These are phyloP conservation scores for Chaetomium globosum DNA, from an alignment of 2,329 filamentous ascomycete genomes.

Conservation along the genomic window DNA sequence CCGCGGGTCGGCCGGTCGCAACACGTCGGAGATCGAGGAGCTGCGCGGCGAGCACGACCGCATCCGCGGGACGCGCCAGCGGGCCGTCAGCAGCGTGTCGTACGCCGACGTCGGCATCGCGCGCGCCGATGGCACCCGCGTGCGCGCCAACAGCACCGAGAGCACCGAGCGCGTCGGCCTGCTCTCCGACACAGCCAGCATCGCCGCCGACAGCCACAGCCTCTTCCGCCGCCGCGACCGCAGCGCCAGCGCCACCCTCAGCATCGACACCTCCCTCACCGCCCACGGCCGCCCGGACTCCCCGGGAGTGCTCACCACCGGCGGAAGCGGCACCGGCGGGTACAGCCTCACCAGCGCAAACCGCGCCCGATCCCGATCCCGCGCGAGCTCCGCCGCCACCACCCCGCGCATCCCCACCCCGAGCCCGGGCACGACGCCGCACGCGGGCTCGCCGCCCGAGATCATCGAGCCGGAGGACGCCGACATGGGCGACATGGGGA, in stretches of 20 bases:
- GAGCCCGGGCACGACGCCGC: conserved; percentile 23
- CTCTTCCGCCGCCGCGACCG: conserved; percentile 49
- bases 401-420: conserved; percentile 42
- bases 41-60: conserved; percentile 59
- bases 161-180: conserved; percentile 69
- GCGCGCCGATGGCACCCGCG: conserved; percentile 73
- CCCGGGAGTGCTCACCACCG: conserved; percentile 28
- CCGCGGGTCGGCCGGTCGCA: conserved; percentile 49
- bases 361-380: conserved; percentile 49
- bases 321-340: conserved; percentile 25
- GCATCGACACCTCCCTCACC: conserved; percentile 48
- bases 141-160: conserved; percentile 73
- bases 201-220: conserved; percentile 45
- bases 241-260: conserved; percentile 60
- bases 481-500: conserved; percentile 51
- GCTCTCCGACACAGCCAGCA: conserved; percentile 70
- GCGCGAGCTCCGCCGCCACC: conserved; percentile 48
- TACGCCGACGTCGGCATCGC: conserved; percentile 78
- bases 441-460: conserved; percentile 53
- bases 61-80: conserved; percentile 62
- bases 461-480: conserved; percentile 50
- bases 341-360: conserved; percentile 39
- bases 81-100: conserved; percentile 72
- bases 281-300: conserved; percentile 32
- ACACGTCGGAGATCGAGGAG: conserved; percentile 62